Conservation (phyloP, 345 rosid species). For the Brassica nigra region DNA sequence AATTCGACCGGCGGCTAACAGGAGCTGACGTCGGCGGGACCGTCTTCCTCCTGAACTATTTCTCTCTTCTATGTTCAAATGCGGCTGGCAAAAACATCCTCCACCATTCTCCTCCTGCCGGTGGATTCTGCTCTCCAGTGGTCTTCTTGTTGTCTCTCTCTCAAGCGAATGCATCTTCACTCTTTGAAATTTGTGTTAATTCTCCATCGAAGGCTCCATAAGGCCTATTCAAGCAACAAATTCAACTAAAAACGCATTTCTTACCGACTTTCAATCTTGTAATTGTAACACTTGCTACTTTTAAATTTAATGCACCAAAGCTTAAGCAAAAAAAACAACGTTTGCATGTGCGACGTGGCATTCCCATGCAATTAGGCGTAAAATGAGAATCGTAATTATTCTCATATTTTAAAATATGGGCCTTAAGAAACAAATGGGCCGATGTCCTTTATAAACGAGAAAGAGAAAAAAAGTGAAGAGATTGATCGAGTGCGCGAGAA, state of each 20-base stretch:
- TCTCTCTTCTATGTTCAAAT: constrained; percentile 28
- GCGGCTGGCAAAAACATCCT: constrained; percentile 34
- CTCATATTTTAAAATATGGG: background rate
- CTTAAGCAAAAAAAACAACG: too few species aligned
- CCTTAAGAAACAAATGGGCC: background rate
- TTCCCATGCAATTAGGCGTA: constrained; percentile 38
- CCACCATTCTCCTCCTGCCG: constrained; percentile 36
- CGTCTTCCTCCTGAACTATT: constrained; percentile 25
- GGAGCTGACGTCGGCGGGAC: constrained; percentile 35
- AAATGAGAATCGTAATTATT: background rate
- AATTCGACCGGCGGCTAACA: background rate
- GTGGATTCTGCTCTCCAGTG: constrained; percentile 52
- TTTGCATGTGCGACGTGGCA: constrained; percentile 27
- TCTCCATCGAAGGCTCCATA: too few species aligned
- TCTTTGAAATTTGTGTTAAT: too few species aligned
- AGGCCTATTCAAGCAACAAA: too few species aligned
- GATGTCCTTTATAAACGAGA: too few species aligned
- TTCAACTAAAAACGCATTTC: too few species aligned
- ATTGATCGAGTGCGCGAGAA: background rate
- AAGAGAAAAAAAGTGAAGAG: too few species aligned
- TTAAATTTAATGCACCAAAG: too few species aligned
- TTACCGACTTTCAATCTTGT: too few species aligned
- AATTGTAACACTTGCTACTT: too few species aligned
- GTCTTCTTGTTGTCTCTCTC: constrained; percentile 71
- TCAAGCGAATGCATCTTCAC: too few species aligned